Base-by-base conservation (phyloP, 768 basidiomycete genomes). In the Termitomyces titanicus region DNA sequence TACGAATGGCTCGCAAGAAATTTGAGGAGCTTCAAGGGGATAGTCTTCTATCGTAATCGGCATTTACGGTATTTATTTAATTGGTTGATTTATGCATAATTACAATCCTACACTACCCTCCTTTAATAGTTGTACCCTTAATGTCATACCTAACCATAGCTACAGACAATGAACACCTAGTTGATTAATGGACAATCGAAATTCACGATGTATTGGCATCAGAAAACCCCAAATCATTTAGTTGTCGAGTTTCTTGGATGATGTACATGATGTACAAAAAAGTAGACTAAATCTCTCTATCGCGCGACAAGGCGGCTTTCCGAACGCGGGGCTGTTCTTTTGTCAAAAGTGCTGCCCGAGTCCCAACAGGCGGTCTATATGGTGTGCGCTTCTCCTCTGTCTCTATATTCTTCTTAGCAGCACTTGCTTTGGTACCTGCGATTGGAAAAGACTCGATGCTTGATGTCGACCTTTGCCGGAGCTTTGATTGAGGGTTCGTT, bases 21-120 rank as follows among this genome's bases (percentile, higher is more conserved):
- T 94, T 98, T 55, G 92, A 94, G 62, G 89, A 94, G 63, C 80
- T 98, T 25, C 91, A 94, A 68, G 86, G 83, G 9, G 86, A 88
- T 67, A 85, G 81, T 58, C 70, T 85, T 45, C 56, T 70, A 54
- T 70, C 72, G 13, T 75, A 64, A 66, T 44, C 43, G 46, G 43
- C 25, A 25, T 38, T 43, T 24, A 44, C 31, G n/a, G 17, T 38
- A 38, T 55, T 45, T 39, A 25, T 27, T 35, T 15, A 25, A 25
- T 10, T 51, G 43, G 55, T 50, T 50, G 43, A 58, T 50, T 50
- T 55, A 54, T 61, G 31, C 22, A 47, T 46, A 53, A 15, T 46
- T 54, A 33, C 40, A 31, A n/a, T 46, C n/a, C 46, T 54, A 34
- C 38, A 47, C 18, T 55, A 53, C 34, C 37, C n/a, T 58, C 47